A percentile compares a stretch with the other conserved stretches of the same genome.
Conservation (phyloP, 2,329 filamentous ascomycete species). For the Aspergillus ochraceus region DNA sequence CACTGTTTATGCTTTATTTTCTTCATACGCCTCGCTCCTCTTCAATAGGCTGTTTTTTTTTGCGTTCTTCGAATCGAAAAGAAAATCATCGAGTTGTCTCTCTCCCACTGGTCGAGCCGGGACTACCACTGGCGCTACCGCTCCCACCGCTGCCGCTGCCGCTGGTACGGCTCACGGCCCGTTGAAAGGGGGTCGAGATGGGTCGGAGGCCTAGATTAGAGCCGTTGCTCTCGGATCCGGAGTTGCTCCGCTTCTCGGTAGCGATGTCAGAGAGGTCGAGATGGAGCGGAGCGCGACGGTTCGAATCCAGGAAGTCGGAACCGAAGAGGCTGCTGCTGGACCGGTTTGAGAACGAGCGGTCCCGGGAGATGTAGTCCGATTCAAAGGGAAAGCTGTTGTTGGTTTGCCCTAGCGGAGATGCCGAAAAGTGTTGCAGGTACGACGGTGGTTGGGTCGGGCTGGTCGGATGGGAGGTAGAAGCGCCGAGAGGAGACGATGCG, state of each 20-base stretch:
- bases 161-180: constrained; percentile 50
- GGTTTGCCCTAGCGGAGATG: constrained; percentile 34
- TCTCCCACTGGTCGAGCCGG: constrained; percentile 39
- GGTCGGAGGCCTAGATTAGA: constrained; percentile 39
- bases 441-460: constrained; percentile 34
- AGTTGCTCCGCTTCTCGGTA: constrained; percentile 31
- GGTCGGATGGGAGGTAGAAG: constrained; percentile 33
- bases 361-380: constrained; percentile 32
- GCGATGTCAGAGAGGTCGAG: constrained; percentile 33
- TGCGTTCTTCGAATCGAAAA: not conserved
- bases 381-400: constrained; percentile 32
- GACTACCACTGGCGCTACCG: constrained; percentile 43
- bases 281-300: constrained; percentile 30
- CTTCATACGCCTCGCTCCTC: not conserved
- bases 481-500: constrained; percentile 34
- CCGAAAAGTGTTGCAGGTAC: constrained; percentile 32
- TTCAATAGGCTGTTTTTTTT: not conserved
- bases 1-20: not conserved
- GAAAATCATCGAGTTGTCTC: constrained; percentile 23
- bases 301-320: constrained; percentile 32
- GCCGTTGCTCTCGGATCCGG: constrained; percentile 33
- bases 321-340: constrained; percentile 41
- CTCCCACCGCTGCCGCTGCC: constrained; percentile 41
- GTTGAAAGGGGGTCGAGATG: constrained; percentile 39
- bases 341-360: constrained; percentile 45